phyloP scores from a whole-genome alignment of 805 yeast genomes.

The Pichia nakasei region DNA sequence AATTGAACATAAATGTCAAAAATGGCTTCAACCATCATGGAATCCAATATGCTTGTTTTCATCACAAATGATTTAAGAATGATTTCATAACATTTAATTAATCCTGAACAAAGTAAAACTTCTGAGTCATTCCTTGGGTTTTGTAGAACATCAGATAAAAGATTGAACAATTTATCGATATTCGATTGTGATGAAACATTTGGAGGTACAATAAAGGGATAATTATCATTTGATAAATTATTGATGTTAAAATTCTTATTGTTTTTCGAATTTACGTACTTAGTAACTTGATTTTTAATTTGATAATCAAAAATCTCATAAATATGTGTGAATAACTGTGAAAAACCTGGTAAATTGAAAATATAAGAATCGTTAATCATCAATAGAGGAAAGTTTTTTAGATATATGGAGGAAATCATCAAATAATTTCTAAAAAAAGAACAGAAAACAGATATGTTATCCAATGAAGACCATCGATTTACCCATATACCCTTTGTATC shows the following conservation, averaged over 20 bases:
- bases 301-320: conserved; percentile 30
- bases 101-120: conserved; percentile 14
- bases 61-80: conserved; percentile 17
- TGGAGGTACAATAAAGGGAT: conserved; percentile 3
- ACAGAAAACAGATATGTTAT: conserved; percentile 45
- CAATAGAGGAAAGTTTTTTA: conserved; percentile 11
- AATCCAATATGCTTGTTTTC: conserved; percentile 20
- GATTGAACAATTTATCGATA: conserved; percentile 25
- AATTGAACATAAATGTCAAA: conserved; percentile 20
- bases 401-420: conserved; percentile 20
- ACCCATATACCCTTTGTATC: conserved; percentile 61
- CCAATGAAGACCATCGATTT: conserved; percentile 48
- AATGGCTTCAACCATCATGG: conserved; percentile 16
- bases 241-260: conserved; percentile 1
- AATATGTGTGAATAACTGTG: conserved; percentile 36
- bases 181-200: conserved; percentile 16
- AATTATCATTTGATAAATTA: neutral
- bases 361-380: conserved; percentile 11
- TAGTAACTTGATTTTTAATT: conserved; percentile 6
- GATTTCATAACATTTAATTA: conserved; percentile 18
- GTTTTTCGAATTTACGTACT: conserved; percentile 1
- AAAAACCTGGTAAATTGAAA: conserved; percentile 36
- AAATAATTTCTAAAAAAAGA: conserved; percentile 56
- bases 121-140: conserved; percentile 26
- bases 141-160: conserved; percentile 29